Conservation (phyloP, 371 early-diverging fungal species). For the Mucor piriformis region DNA sequence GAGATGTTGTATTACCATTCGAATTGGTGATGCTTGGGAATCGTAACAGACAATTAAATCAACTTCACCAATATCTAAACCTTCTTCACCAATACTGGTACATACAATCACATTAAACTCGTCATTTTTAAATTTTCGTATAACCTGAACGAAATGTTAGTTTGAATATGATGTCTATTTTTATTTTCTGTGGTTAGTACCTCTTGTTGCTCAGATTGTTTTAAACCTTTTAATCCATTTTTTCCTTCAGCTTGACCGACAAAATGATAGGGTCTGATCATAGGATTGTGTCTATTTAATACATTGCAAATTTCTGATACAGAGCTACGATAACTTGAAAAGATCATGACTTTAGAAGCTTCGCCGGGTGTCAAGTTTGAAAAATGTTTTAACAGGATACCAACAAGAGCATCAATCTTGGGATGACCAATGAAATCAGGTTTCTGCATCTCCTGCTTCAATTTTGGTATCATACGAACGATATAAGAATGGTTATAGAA, state of each 20-base stretch:
- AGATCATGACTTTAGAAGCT: conserved; percentile 83
- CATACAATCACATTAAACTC: conserved; percentile 85
- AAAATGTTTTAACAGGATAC: conserved; percentile 74
- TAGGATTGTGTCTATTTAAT: conserved; percentile 66
- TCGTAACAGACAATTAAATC: conserved; percentile 95
- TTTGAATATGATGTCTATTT: not conserved
- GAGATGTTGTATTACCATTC: no score
- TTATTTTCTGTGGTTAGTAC: conserved; percentile 28
- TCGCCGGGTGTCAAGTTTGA: conserved; percentile 4
- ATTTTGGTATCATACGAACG: not conserved
- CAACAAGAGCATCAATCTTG: conserved; percentile 73
- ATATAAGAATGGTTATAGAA: conserved; percentile 6
- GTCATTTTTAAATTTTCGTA: conserved; percentile 69
- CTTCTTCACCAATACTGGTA: conserved; percentile 96
- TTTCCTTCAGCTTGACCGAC: conserved; percentile 81
- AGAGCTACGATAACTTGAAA: conserved; percentile 84
- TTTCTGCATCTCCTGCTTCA: conserved; percentile 10
- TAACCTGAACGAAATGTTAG: conserved; percentile 15
- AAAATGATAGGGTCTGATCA: conserved; percentile 74
- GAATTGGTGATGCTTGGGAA: conserved; percentile 79
- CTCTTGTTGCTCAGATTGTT: conserved; percentile 86
- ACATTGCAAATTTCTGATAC: conserved; percentile 83
- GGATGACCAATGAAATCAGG: conserved; percentile 79
- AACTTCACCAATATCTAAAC: conserved; percentile 96
- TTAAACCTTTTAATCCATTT: conserved; percentile 66